Base-by-base conservation (phyloP, 1,284 basidiomycete genomes). In the Sanghuangporus weigelae region DNA sequence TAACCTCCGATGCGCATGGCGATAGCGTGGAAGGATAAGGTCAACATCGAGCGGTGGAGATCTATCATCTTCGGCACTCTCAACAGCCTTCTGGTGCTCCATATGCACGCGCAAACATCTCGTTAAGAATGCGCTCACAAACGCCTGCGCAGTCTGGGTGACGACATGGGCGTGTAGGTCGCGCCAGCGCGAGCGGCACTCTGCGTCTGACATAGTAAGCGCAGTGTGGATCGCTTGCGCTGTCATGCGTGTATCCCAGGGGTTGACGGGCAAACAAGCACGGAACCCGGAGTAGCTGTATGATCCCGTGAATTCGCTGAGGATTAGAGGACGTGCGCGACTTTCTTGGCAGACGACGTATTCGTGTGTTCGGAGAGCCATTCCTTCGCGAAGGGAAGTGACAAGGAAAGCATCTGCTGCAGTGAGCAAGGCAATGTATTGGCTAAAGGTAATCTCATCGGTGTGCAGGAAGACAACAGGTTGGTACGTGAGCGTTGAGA, bases 321-420 rank as follows among this genome's bases (percentile, higher is more conserved):
- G 75, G 66, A 95, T 86, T 40, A 95, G 77, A 0, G 91, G 90
- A 35, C 89, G 78, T 65, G 86, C 82, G 62, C 78, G 77, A 62
- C 81, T 84, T 69, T 89, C 85, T 71, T 92, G 91, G 68, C 89
- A 92, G 72, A 92, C 89, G 12, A 95, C 90, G 72, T 87, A 95
- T 73, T 94, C 93, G 71, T 93, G 91, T 7, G 89, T 86, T 46
- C 82, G 78, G 60, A 93, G 74, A 36, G 92, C 92, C 93, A 95
- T 95, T 0, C 93, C 93, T 74, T 95, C 93, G 7, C 93, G 80
- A 71, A 95, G 74, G 72, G 87, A 89, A 2, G 90, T 91, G 35
- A 93, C 89, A 69, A 95, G 77, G 74, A 95, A 95, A n/a, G 88
- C 90, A 73, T 95, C 93, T 1, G 90, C 93, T 5, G 91, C 87